Percentiles rank a stretch among this genome's conserved stretches.
These are phyloP conservation scores for Tilletiaria anomala DNA, from an alignment of 1,284 basidiomycete genomes.

Conservation along the genomic window DNA sequence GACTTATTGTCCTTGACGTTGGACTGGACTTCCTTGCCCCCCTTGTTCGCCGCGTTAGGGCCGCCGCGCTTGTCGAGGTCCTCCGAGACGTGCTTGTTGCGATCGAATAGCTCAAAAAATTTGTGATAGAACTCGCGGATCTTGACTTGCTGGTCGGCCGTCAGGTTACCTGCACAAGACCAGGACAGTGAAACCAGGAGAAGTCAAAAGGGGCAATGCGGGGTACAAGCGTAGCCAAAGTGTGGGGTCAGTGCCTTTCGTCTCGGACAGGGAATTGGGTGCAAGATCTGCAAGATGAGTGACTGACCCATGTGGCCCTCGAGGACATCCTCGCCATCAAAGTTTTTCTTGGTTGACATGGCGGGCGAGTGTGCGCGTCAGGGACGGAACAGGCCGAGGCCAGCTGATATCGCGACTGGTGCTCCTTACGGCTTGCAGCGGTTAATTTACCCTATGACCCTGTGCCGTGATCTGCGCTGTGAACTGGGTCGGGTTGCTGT, in stretches of 20 bases:
- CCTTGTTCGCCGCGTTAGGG: constrained; percentile 3
- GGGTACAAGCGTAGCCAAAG: neutral
- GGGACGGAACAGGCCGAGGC: no score
- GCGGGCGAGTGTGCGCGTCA: no score
- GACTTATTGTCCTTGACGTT: constrained; percentile 15
- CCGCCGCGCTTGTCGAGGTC: constrained; percentile 18
- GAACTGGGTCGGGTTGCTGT: no score
- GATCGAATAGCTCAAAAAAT: constrained; percentile 28
- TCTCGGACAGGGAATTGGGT: neutral
- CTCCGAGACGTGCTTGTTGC: constrained; percentile 29
- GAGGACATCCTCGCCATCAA: constrained; percentile 26
- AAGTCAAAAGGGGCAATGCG: neutral
- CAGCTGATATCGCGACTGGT: no score
- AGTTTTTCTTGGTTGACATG: constrained; percentile 20
- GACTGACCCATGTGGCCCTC: constrained; percentile 26
- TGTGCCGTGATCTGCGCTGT: no score
- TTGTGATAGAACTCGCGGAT: constrained; percentile 26
- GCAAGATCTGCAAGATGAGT: neutral
- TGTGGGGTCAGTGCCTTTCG: no score
- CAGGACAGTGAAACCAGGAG: neutral
- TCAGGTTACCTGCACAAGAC: constrained; percentile 35
- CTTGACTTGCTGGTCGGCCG: constrained; percentile 17
- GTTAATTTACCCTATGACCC: no score
- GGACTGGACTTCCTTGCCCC: constrained; percentile 7
- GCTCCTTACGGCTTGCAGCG: no score